Base-by-base conservation (phyloP, 1,284 basidiomycete genomes). In the Neotropicomus parvogracilis region DNA sequence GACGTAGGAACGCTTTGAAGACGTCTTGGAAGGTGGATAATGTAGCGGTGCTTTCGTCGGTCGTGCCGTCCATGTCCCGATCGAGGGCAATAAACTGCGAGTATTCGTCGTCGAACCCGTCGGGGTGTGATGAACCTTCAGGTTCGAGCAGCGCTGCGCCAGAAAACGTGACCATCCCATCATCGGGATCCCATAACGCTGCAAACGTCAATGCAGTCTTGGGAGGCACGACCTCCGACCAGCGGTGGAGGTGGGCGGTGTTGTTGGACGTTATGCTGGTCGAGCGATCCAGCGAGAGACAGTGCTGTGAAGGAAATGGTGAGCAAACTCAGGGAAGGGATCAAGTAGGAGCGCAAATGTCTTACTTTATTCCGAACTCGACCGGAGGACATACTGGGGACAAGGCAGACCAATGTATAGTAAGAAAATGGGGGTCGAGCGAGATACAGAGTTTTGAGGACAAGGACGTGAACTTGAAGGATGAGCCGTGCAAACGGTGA, bases 131-230 rank as follows among this genome's bases (percentile, higher is more conserved):
- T 41, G 49, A 45, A 27, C 67, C 60, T 28, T 61, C 63, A 12
- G 56, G 44, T 40, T 77, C 70, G 42, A 78, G 63, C 10, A 80
- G 70, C 37, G 68, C 63, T 26, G 74, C 71, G 17, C 74, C 73
- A 2, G 78, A 77, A 63, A 81, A 81, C 20, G 75, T 74, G 52
- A 80, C 70, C 58, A 80, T 72, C 21, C 77, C 80, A 11, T 79
- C 75, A 2, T 75, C 71, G 4, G 75, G 72, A 52, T 81, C 79
- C 75, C 76, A 81, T 33, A 81, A 64, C 7, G 79, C 78, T 6
- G 78, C 79, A 54, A 81, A 81, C 9, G 75, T 78, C 53, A 81
- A 68, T 3, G 74, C 78, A 21, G 75, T 69, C 48, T 76, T 73
- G 5, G 79, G 77, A 17, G 79, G 78, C 10, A 79, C 67, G 44